A percentile compares a stretch with the other conserved stretches of the same genome.
Conservation (phyloP, 148 eudicot species). For the Hydrangea macrophylla region DNA sequence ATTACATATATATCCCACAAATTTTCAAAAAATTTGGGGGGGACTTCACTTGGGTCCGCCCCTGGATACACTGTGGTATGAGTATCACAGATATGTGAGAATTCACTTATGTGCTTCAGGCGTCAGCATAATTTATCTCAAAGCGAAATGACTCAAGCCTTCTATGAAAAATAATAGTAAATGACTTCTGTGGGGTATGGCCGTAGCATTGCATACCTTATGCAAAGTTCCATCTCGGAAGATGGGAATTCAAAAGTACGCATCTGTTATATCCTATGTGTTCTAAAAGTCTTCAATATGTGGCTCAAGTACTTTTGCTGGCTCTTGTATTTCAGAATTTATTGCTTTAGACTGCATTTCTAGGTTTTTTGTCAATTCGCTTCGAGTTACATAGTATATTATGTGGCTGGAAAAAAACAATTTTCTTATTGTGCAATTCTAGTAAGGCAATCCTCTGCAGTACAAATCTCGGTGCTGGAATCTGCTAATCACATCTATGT, state of each 20-base stretch:
- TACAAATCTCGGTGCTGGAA: neutral
- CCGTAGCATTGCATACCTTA: neutral
- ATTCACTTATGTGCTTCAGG: neutral
- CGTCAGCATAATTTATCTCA: neutral
- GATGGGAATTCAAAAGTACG: too few species aligned
- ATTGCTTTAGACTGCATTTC: neutral
- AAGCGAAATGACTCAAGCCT: neutral
- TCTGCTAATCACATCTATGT: constrained; percentile 6
- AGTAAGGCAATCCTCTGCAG: neutral
- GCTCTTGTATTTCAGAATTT: neutral
- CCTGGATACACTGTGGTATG: neutral
- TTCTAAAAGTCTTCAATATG: too few species aligned
- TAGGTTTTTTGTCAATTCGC: neutral
- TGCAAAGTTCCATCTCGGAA: neutral
- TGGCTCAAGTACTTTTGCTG: neutral
- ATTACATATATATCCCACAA: too few species aligned
- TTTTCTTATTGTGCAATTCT: neutral
- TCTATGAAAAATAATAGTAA: too few species aligned
- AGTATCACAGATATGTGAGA: neutral
- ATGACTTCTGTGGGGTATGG: neutral
- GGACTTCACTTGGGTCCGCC: too few species aligned
- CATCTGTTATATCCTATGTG: too few species aligned
- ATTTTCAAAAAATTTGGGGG: too few species aligned
- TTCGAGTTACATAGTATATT: neutral
- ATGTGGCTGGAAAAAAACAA: neutral